Percentiles rank a stretch among this genome's conserved stretches.
These are phyloP conservation scores for Auxenochlorella pyrenoidosa DNA, from an alignment of 139 green algal genomes.

Conservation along the genomic window DNA sequence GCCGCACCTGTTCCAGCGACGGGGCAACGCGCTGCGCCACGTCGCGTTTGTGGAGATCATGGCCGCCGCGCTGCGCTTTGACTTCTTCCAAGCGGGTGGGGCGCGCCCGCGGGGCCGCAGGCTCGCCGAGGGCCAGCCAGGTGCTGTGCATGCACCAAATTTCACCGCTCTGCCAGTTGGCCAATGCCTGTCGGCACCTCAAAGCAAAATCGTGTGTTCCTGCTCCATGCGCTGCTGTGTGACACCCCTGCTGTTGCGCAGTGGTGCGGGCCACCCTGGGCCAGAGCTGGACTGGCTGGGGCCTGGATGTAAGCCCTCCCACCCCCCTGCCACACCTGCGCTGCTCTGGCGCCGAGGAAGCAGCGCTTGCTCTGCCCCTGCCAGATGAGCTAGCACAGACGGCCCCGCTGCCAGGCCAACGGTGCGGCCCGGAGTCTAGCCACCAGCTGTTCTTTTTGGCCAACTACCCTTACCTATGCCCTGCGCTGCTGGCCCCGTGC, in stretches of 20 bases:
- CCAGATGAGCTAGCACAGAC: too few species aligned
- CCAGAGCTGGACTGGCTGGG: neutral
- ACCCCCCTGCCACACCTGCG: neutral
- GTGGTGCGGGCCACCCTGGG: neutral
- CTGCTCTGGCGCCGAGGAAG: too few species aligned
- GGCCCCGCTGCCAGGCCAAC: neutral
- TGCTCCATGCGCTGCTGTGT: neutral
- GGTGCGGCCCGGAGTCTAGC: too few species aligned
- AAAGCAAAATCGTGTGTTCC: neutral
- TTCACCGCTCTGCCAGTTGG: too few species aligned
- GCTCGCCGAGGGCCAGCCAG: too few species aligned
- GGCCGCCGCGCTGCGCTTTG: neutral
- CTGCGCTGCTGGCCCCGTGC: neutral
- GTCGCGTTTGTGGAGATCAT: constrained; percentile 10
- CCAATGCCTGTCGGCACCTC: too few species aligned
- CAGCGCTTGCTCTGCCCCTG: neutral
- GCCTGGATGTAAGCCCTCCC: neutral
- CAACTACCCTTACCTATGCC: neutral
- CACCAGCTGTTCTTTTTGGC: too few species aligned
- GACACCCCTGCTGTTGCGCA: neutral
- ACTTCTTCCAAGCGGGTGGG: constrained; percentile 7
- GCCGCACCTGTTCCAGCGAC: neutral
- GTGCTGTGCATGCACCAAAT: too few species aligned
- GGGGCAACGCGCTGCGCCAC: neutral
- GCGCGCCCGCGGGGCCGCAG: neutral